Evolutionary conservation across 306 rosid species (phyloP), one percentile per base, ranked within the genome.

Genomic region (Sicyos baderoa): DNA sequence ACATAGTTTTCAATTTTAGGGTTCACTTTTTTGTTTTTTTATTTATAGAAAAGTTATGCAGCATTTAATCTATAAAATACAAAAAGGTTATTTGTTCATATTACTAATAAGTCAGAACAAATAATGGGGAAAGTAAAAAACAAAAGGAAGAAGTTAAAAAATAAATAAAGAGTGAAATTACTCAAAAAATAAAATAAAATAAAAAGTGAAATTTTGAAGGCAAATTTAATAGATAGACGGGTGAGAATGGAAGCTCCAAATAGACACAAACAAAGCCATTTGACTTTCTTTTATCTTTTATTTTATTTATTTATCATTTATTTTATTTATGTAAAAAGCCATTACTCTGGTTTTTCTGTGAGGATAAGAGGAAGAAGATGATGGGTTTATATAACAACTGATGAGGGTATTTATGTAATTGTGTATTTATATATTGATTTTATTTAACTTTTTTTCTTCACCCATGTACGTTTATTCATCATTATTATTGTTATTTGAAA

Each of bases 211-310:
- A 44, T 9, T 2, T n/a, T n/a, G n/a, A n/a, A n/a, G n/a, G n/a
- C n/a, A n/a, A 3, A 52, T n/a, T 52, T 8, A 17, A 52, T 17
- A 52, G 8, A n/a, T 2, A 21, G 19, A 35, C 40, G 2, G 40
- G 40, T 35, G 40, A 2, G 40, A 35, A 35, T 35, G 40, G 7
- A 35, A 35, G 40, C 40, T 35, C 40, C 40, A 35, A 7, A 27
- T 58, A 58, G 64, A 27, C 64, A 57, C 14, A 58, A 27, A 58
- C 44, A 58, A 27, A 58, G 40, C 9, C 63, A 23, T 58, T 44
- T 27, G 19, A 27, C 42, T 13, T 18, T 59, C n/a, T n/a, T n/a
- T n/a, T n/a, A n/a, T n/a, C n/a, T n/a, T n/a, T n/a, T n/a, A n/a
- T n/a, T n/a, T n/a, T n/a, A n/a, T n/a, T n/a, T n/a, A n/a, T n/a